These are phyloP conservation scores for Pisolithus thermaeus DNA, from an alignment of 1,284 basidiomycete species.

Conservation along the genomic window DNA sequence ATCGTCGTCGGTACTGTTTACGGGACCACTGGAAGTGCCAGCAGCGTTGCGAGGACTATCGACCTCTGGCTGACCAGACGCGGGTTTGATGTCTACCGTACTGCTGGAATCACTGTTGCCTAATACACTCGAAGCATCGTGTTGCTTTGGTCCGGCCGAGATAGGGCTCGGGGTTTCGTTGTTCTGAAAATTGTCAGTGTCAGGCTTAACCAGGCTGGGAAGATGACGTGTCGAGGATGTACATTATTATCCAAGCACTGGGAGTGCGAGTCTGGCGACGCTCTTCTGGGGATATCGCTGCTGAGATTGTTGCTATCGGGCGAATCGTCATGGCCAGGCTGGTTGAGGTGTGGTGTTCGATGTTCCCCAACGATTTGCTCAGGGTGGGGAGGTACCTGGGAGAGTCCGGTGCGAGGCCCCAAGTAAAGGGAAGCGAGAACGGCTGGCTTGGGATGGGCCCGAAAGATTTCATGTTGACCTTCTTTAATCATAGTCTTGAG, in stretches of 20 bases:
- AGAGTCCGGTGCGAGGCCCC: conserved; percentile 33
- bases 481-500: conserved; percentile 66
- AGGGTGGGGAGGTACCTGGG: conserved; percentile 36
- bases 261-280: conserved; percentile 6
- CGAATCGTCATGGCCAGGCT: conserved; percentile 4
- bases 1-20: conserved; percentile 1
- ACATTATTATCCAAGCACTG: conserved; percentile 24
- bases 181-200: conserved; percentile 11
- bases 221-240: conserved; percentile 4
- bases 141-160: conserved; percentile 7
- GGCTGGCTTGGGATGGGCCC: conserved; percentile 56
- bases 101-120: conserved; percentile 7
- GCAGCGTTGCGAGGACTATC: conserved; percentile 1
- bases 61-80: conserved; percentile 9
- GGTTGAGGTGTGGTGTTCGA: conserved; percentile 5
- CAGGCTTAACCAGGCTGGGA: conserved; percentile 1
- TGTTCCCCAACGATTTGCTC: conserved; percentile 32
- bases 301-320: conserved; percentile 6
- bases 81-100: conserved; percentile 1
- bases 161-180: conserved; percentile 11
- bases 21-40: not conserved
- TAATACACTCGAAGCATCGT: conserved; percentile 13
- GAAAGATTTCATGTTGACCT: conserved; percentile 64
- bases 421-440: conserved; percentile 58
- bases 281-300: not conserved